Conservation (phyloP, 208 protist genomes). For the Wallacemonas sp. region DNA sequence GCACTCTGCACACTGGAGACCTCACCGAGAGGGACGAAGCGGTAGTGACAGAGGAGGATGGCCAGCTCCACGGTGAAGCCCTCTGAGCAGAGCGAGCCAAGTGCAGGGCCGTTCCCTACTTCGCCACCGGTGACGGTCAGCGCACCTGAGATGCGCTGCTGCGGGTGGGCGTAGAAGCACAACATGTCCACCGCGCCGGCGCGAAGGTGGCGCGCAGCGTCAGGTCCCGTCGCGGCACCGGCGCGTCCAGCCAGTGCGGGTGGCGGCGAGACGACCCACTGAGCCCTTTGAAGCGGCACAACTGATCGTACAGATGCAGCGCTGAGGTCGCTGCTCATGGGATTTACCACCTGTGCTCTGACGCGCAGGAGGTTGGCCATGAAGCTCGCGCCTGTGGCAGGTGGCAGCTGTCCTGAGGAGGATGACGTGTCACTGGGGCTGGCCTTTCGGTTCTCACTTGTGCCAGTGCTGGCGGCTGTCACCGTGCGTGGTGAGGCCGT, state of each 20-base stretch:
- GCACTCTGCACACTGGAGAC: constrained; percentile 26
- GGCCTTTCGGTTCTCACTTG: no score
- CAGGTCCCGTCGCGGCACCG: background rate
- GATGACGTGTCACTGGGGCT: no score
- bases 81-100: constrained; percentile 34
- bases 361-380: no score
- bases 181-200: background rate
- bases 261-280: no score
- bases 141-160: background rate
- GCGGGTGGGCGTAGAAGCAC: constrained; percentile 4
- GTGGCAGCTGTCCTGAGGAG: no score
- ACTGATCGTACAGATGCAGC: no score
- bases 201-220: background rate
- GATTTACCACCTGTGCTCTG: no score
- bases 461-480: background rate
- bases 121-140: background rate
- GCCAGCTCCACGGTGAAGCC: constrained; percentile 55
- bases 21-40: constrained; percentile 54
- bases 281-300: no score
- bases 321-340: no score
- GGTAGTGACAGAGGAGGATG: constrained; percentile 49
- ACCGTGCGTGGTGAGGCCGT: background rate
- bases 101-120: background rate
- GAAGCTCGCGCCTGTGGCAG: no score
- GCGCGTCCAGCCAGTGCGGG: background rate